These are phyloP conservation scores for Botrytis cinerea DNA, from an alignment of 2,329 filamentous ascomycete species.

Conservation along the genomic window DNA sequence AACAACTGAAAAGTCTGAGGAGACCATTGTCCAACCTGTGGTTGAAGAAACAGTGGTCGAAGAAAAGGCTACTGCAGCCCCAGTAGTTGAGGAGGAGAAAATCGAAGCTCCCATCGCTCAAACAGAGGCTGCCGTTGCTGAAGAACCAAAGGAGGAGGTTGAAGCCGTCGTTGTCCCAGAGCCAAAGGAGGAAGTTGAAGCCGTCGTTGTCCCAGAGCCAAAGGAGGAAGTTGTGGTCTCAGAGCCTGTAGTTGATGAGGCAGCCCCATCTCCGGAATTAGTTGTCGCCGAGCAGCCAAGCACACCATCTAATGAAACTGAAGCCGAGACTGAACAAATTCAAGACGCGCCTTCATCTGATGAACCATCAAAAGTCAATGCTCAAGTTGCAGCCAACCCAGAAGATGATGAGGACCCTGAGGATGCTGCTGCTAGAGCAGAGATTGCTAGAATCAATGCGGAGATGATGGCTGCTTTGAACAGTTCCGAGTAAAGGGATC, in stretches of 20 bases:
- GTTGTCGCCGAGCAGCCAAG: neutral
- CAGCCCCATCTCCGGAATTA: neutral
- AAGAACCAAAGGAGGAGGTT: constrained; percentile 10
- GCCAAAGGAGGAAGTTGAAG: constrained; percentile 4
- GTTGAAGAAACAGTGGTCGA: constrained; percentile 17
- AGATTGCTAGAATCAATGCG: constrained; percentile 37
- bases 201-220: neutral
- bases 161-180: neutral
- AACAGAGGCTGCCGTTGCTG: constrained; percentile 1
- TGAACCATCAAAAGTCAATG: constrained; percentile 8
- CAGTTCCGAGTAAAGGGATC: constrained; percentile 6
- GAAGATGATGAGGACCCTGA: constrained; percentile 31
- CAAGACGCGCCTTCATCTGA: neutral
- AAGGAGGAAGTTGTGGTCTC: neutral
- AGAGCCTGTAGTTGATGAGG: constrained; percentile 14
- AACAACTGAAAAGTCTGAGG: constrained; percentile 24
- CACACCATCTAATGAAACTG: neutral
- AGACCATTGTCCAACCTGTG: constrained; percentile 16
- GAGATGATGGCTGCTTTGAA: constrained; percentile 32
- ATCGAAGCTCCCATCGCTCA: neutral
- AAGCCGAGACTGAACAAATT: constrained; percentile 14
- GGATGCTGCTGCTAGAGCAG: constrained; percentile 35
- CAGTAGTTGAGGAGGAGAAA: constrained; percentile 9
- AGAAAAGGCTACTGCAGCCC: neutral
- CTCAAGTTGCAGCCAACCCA: neutral